Evolutionary conservation across 2,329 filamentous ascomycete species (phyloP).

Genomic region (Fusarium sp.): DNA sequence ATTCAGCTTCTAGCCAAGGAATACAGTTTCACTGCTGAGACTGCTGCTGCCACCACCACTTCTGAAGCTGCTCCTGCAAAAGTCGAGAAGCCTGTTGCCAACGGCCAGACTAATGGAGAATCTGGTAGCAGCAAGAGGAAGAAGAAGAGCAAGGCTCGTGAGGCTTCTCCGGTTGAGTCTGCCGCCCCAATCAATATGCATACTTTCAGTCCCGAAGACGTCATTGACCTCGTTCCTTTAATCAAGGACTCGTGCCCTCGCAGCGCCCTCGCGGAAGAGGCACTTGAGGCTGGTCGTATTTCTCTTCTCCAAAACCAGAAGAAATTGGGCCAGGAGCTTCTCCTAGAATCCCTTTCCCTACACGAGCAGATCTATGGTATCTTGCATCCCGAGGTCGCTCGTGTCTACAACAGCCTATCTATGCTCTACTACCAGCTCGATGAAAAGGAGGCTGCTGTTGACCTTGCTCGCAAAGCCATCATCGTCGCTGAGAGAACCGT

Average conservation of each 20-base stretch:
- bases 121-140: slow-evolving; percentile 62
- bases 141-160: slow-evolving; percentile 69
- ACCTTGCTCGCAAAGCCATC: slow-evolving; percentile 94
- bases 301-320: slow-evolving; percentile 96
- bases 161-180: slow-evolving; percentile 60
- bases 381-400: slow-evolving; percentile 93
- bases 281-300: slow-evolving; percentile 92
- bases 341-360: slow-evolving; percentile 93
- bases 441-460: slow-evolving; percentile 94
- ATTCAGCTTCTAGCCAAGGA: slow-evolving; percentile 83
- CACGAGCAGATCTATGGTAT: slow-evolving; percentile 99
- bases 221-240: slow-evolving; percentile 91
- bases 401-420: slow-evolving; percentile 92
- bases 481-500: slow-evolving; percentile 95
- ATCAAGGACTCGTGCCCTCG: slow-evolving; percentile 94
- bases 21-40: slow-evolving; percentile 49
- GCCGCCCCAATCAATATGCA: slow-evolving; percentile 53
- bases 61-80: slow-evolving; percentile 28
- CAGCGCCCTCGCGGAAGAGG: slow-evolving; percentile 92
- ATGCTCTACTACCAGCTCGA: slow-evolving; percentile 98
- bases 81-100: slow-evolving; percentile 47
- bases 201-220: slow-evolving; percentile 81
- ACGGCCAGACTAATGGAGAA: slow-evolving; percentile 55
- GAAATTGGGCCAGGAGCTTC: slow-evolving; percentile 93
- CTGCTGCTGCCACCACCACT: slow-evolving; percentile 33